Evolutionary conservation across 2,329 filamentous ascomycete species (phyloP).

Genomic region (Zarea fungicola): DNA sequence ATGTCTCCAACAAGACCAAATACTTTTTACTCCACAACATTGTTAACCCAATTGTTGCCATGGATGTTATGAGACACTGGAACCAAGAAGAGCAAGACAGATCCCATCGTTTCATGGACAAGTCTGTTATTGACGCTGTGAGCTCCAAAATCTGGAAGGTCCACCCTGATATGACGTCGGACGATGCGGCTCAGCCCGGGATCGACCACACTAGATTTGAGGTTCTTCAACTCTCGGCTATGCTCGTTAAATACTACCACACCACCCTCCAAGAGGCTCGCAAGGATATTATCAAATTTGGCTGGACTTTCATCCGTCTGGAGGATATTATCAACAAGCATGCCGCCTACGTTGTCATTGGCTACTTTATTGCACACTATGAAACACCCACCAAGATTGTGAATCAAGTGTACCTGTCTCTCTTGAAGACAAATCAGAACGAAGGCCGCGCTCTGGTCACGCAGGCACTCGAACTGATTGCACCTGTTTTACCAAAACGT

Average conservation of each 20-base stretch:
- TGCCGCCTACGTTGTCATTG: conserved; percentile 92
- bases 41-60: conserved; percentile 92
- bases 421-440: conserved; percentile 89
- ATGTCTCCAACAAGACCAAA: conserved; percentile 81
- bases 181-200: conserved; percentile 77
- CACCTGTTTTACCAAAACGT: conserved; percentile 86
- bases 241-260: conserved; percentile 93
- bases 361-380: conserved; percentile 95
- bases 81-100: conserved; percentile 50
- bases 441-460: conserved; percentile 89
- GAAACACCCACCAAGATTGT: conserved; percentile 96
- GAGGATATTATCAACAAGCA: conserved; percentile 99
- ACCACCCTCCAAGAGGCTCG: conserved; percentile 81
- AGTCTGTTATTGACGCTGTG: conserved; percentile 79
- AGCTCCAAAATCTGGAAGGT: conserved; percentile 93
- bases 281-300: conserved; percentile 98
- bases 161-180: conserved; percentile 72
- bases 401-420: conserved; percentile 86
- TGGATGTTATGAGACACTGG: conserved; percentile 88
- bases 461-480: conserved; percentile 88
- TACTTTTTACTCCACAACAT: conserved; percentile 87
- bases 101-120: conserved; percentile 74
- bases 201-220: conserved; percentile 97
- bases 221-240: conserved; percentile 85
- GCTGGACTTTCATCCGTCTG: conserved; percentile 97